phyloP scores from a whole-genome alignment of 2,329 filamentous ascomycete species.

The Pestalotiopsis sp. region DNA sequence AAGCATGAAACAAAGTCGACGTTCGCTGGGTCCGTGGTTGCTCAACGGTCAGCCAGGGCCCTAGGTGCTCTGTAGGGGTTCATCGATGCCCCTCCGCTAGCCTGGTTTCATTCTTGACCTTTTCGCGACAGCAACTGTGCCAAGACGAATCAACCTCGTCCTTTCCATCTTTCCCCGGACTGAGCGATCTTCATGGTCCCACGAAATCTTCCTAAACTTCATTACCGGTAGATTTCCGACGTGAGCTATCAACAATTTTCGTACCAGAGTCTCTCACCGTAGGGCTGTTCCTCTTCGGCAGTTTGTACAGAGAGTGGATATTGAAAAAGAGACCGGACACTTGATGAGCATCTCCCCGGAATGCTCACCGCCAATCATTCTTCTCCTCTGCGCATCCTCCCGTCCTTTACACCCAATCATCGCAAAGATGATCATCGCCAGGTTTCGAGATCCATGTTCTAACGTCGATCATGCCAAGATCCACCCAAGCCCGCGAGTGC shows the following conservation, averaged over 20 bases:
- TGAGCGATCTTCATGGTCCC: too few relatives aligned
- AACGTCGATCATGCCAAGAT: conserved; percentile 18
- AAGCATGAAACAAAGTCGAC: neutral
- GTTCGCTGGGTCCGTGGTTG: neutral
- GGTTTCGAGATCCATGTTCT: conserved; percentile 15
- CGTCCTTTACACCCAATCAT: neutral
- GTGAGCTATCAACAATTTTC: too few relatives aligned
- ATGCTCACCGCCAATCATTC: neutral
- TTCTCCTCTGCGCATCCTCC: neutral
- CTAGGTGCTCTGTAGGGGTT: neutral
- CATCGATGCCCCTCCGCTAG: conserved; percentile 1
- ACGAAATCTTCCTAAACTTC: too few relatives aligned
- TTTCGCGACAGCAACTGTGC: conserved; percentile 15
- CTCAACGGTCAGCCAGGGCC: neutral
- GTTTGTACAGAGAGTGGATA: neutral
- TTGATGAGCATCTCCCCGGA: neutral
- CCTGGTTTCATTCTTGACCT: conserved; percentile 10
- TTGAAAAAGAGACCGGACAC: neutral
- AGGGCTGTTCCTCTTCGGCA: too few relatives aligned
- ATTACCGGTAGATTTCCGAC: too few relatives aligned
- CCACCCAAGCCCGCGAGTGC: neutral
- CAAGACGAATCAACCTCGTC: conserved; percentile 5
- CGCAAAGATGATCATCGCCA: neutral
- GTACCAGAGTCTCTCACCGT: too few relatives aligned
- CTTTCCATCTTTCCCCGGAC: neutral